A percentile compares a stretch with the other conserved stretches of the same genome.
These are phyloP conservation scores for Phytopythium montanum DNA, from an alignment of 352 stramenopile species.

Conservation along the genomic window DNA sequence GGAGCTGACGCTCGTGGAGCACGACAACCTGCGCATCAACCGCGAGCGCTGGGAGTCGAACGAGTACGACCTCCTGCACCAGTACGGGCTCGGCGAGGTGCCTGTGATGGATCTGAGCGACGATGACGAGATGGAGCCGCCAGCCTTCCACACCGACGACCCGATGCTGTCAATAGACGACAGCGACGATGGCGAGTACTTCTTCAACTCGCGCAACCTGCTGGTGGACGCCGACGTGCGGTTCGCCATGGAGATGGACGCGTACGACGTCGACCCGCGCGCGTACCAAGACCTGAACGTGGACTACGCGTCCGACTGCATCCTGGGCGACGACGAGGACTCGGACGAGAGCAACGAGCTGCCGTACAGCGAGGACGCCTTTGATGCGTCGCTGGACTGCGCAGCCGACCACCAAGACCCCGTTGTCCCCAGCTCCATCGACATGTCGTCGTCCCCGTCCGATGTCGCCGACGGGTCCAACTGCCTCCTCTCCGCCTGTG, in stretches of 20 bases:
- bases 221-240: slow-evolving; percentile 47
- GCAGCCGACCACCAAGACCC: slow-evolving; percentile 7
- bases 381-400: slow-evolving; percentile 37
- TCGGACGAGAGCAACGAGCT: slow-evolving; percentile 54
- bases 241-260: slow-evolving; percentile 72
- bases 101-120: slow-evolving; percentile 51
- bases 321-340: slow-evolving; percentile 53
- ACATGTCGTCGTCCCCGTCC: slow-evolving; percentile 68
- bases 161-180: slow-evolving; percentile 50
- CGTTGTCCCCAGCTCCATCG: slow-evolving; percentile 30
- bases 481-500: slow-evolving; percentile 43
- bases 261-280: slow-evolving; percentile 53
- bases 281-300: slow-evolving; percentile 61
- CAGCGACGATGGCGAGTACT: slow-evolving; percentile 53
- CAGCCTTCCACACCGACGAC: slow-evolving; percentile 30
- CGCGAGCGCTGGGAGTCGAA: slow-evolving; percentile 83
- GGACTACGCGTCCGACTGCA: slow-evolving; percentile 70
- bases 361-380: slow-evolving; percentile 59
- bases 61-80: slow-evolving; percentile 82
- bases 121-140: slow-evolving; percentile 47
- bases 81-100: slow-evolving; percentile 69
- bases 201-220: slow-evolving; percentile 39
- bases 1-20: slow-evolving; percentile 65
- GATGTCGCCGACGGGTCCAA: slow-evolving; percentile 49
- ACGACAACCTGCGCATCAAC: slow-evolving; percentile 69